Evolutionary conservation across 1,284 basidiomycete genomes (phyloP).

Genomic region (Leccinum huronense): DNA sequence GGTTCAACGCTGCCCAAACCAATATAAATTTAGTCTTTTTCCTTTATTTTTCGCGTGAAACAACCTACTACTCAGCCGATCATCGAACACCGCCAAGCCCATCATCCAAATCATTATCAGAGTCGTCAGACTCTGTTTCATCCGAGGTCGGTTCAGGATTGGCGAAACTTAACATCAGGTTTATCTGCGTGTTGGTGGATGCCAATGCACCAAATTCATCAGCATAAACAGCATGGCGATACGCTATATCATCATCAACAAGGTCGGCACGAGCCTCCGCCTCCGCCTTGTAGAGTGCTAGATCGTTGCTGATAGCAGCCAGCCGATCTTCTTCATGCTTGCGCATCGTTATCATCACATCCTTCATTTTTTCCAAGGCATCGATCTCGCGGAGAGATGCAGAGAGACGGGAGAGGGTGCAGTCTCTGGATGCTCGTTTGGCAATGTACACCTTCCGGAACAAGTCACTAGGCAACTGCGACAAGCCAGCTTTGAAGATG

Average conservation of each 20-base stretch:
- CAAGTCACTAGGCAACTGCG: not conserved
- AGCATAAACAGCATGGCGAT: conserved; percentile 2
- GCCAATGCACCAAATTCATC: not conserved
- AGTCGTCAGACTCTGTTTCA: not conserved
- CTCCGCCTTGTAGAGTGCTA: not conserved
- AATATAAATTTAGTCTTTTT: too few relatives aligned
- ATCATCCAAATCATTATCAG: not conserved
- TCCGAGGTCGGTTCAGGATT: not conserved
- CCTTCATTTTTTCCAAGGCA: conserved; percentile 1
- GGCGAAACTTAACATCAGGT: not conserved
- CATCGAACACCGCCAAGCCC: not conserved
- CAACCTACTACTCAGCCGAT: not conserved
- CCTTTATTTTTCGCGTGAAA: conserved; percentile 12
- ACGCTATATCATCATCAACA: not conserved
- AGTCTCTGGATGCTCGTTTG: not conserved
- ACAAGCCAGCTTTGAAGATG: not conserved
- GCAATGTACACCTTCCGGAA: conserved; percentile 1
- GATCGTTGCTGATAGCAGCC: not conserved
- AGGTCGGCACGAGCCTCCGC: not conserved
- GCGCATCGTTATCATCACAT: not conserved
- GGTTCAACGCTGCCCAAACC: too few relatives aligned
- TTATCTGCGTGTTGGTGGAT: conserved; percentile 1
- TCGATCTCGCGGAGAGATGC: conserved; percentile 1
- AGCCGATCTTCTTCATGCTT: not conserved
- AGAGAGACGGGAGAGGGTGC: not conserved